phyloP scores from a whole-genome alignment of 208 protist species.

The Leishmania turanica region DNA sequence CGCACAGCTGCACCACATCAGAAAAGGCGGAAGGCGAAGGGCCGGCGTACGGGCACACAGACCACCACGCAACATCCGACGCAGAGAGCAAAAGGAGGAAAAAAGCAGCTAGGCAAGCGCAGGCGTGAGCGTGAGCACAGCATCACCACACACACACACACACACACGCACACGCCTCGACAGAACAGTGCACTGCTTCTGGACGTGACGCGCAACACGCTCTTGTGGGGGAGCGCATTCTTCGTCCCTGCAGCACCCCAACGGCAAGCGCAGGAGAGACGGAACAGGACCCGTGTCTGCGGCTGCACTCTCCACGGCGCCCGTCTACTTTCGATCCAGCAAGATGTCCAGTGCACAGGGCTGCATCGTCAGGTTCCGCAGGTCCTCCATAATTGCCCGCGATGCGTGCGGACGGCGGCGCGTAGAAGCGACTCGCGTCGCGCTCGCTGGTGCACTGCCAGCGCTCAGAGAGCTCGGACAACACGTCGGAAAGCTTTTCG shows the following conservation, averaged over 20 bases:
- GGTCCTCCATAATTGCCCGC: slow-evolving; percentile 55
- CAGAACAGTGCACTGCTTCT: neutral
- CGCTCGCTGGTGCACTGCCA: neutral
- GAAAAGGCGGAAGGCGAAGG: neutral
- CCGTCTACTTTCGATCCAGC: slow-evolving; percentile 44
- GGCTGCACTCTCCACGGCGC: neutral
- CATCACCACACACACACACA: neutral
- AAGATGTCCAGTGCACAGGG: slow-evolving; percentile 78
- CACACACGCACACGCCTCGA: neutral
- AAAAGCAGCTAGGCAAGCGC: neutral
- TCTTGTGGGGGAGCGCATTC: neutral
- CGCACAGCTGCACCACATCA: neutral
- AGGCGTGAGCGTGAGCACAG: neutral
- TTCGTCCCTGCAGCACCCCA: neutral
- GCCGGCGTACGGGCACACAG: neutral
- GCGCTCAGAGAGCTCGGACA: neutral
- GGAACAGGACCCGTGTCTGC: no score
- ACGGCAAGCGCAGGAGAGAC: neutral
- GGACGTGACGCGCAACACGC: neutral
- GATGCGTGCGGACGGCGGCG: slow-evolving; percentile 32
- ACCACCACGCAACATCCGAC: neutral
- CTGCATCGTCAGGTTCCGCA: slow-evolving; percentile 77
- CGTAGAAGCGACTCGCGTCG: neutral
- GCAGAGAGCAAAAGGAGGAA: neutral
- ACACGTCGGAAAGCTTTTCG: neutral